Evolutionary conservation across 1,284 basidiomycete species (phyloP), one percentile per base, ranked within the genome.

Genomic region (Gomphus bonarii): DNA sequence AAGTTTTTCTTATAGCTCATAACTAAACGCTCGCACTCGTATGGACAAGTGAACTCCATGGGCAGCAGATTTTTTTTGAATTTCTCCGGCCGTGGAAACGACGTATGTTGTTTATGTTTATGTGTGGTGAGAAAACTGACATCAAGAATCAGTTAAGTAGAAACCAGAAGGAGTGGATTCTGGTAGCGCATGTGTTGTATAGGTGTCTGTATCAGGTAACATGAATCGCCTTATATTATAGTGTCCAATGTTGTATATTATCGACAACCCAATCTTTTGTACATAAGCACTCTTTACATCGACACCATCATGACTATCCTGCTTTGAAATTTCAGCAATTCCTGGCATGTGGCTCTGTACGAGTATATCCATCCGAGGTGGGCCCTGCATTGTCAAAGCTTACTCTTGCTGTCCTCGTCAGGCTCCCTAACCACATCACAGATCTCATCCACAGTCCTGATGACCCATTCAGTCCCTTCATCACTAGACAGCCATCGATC

Each of bases 401-500:
- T 86, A 68, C 76, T 77, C 69, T 75, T 75, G 62, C 65, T 67
- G 61, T 62, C 61, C 46, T 68, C 62, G 61, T 70, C 71, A 64
- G 65, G 69, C 62, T 70, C 73, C 68, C 73, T 75, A 62, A 88
- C 79, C 55, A 80, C 81, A 68, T 91, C 85, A 59, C 85, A 74
- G 68, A 92, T 79, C 62, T 81, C 75, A 72, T 98, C 95, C 40
- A 95, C 84, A 50, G 83, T 86, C 66, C 86, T 81, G 62, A 98
- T 73, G 42, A 95, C 85, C 95, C 95, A 99, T 69, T 86, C 82
- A 30, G 89, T 84, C 35, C 95, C 95, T 69, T 94, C 89, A 67
- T 97, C 92, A 53, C 81, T 88, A 25, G 85, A 78, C 36, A 99
- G 79, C 88, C 90, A 99, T 50, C 77, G 80, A 67, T 91, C 86